A percentile compares a stretch with the other conserved stretches of the same genome.
phyloP scores from a whole-genome alignment of 2,329 filamentous ascomycete species.

The Xylaria sp. region DNA sequence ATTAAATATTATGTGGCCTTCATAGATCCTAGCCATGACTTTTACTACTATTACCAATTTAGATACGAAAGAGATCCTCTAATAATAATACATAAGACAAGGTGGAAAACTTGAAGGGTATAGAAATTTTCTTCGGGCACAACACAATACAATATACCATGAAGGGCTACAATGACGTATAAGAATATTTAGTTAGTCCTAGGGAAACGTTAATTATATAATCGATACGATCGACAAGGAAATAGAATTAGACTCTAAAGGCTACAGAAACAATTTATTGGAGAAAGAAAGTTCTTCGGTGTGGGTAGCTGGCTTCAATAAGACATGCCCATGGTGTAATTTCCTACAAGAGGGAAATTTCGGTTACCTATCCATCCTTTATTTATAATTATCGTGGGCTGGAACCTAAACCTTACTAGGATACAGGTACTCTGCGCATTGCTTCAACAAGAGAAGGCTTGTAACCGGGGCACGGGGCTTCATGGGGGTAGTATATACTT shows the following conservation, averaged over 20 bases:
- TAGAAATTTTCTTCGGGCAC: neutral
- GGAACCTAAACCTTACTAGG: neutral
- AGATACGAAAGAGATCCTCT: neutral
- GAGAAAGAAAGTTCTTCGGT: neutral
- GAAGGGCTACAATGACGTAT: neutral
- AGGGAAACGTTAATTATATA: no score
- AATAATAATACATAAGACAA: neutral
- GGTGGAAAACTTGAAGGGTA: neutral
- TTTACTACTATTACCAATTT: neutral
- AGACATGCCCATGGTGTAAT: neutral
- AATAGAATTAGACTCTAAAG: neutral
- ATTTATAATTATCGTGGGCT: neutral
- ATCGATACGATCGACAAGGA: neutral
- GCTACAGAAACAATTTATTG: neutral
- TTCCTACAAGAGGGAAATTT: neutral
- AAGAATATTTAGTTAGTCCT: neutral
- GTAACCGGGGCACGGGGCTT: neutral
- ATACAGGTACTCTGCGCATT: neutral
- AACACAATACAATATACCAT: neutral
- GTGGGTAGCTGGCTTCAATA: neutral
- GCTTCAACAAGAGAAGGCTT: neutral
- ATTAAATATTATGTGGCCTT: neutral
- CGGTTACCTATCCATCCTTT: neutral
- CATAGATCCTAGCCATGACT: neutral
- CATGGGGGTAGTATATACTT: neutral